Evolutionary conservation across 441 rosid genomes (phyloP).

Genomic region (Eugenia klotzschiana): DNA sequence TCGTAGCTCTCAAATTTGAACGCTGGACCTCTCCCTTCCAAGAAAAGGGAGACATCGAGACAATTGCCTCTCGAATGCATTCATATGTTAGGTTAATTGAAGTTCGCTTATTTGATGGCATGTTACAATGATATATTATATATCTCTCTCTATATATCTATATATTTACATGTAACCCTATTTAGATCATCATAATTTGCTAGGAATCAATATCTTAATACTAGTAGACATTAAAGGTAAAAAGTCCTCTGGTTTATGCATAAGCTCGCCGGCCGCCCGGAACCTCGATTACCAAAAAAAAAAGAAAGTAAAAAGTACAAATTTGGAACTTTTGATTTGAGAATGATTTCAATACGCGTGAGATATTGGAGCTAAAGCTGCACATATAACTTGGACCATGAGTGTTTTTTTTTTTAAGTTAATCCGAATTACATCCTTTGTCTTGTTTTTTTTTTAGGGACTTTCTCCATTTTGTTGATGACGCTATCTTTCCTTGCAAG

Average conservation of each 20-base stretch:
- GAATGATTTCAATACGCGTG: not conserved
- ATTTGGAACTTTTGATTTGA: not conserved
- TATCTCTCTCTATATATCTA: too few species aligned
- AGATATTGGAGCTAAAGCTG: constrained; percentile 63
- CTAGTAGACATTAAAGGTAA: not conserved
- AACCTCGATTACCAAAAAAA: too few species aligned
- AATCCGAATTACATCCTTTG: not conserved
- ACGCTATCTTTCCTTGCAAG: not conserved
- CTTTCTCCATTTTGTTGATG: not conserved
- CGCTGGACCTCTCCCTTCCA: not conserved
- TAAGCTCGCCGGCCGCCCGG: too few species aligned
- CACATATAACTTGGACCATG: constrained; percentile 73
- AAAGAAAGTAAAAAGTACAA: too few species aligned
- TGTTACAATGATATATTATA: not conserved
- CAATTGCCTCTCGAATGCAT: not conserved
- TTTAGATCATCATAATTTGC: not conserved
- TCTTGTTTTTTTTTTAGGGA: not conserved
- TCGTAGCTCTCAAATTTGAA: not conserved
- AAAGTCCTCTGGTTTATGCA: too few species aligned
- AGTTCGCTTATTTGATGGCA: not conserved
- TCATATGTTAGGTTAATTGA: not conserved
- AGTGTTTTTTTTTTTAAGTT: not conserved
- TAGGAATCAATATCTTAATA: not conserved
- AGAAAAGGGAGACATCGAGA: not conserved
- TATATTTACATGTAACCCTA: not conserved